Evolutionary conservation across 2,329 filamentous ascomycete species (phyloP).

Genomic region (Penicillium glabrum): DNA sequence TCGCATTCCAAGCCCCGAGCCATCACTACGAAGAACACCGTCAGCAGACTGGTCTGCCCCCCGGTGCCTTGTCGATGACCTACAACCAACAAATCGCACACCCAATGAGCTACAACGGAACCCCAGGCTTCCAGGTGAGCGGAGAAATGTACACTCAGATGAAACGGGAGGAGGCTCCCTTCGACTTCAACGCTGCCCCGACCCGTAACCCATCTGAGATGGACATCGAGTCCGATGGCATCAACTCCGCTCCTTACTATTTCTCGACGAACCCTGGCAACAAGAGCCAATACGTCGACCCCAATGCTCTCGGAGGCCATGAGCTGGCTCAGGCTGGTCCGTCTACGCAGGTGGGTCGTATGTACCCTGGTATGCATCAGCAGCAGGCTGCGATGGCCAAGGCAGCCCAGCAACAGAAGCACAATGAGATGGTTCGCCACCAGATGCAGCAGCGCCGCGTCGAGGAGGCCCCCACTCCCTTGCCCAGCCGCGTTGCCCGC

Average conservation of each 20-base stretch:
- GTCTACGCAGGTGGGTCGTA: slow-evolving; percentile 64
- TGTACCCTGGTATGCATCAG: slow-evolving; percentile 93
- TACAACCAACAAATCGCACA: slow-evolving; percentile 61
- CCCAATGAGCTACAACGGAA: slow-evolving; percentile 38
- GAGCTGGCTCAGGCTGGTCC: slow-evolving; percentile 56
- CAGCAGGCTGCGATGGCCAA: slow-evolving; percentile 78
- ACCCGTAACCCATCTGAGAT: slow-evolving; percentile 56
- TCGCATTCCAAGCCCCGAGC: slow-evolving; percentile 73
- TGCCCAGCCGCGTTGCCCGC: slow-evolving; percentile 35
- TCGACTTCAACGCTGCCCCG: slow-evolving; percentile 71
- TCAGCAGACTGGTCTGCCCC: slow-evolving; percentile 90
- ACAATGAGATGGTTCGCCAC: slow-evolving; percentile 60
- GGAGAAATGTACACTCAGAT: slow-evolving; percentile 55
- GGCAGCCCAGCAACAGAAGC: slow-evolving; percentile 66
- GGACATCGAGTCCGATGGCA: slow-evolving; percentile 70
- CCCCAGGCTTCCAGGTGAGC: slow-evolving; percentile 50
- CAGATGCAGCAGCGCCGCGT: slow-evolving; percentile 46
- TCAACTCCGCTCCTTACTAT: slow-evolving; percentile 63
- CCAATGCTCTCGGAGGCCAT: slow-evolving; percentile 66
- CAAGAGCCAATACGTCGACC: slow-evolving; percentile 66
- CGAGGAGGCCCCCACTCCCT: slow-evolving; percentile 28
- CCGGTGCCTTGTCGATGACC: slow-evolving; percentile 76
- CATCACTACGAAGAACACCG: slow-evolving; percentile 95
- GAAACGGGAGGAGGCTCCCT: slow-evolving; percentile 42
- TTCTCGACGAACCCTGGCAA: slow-evolving; percentile 52